Evolutionary conservation across 352 stramenopile genomes (phyloP).

Genomic region (Globisporangium sylvaticum): DNA sequence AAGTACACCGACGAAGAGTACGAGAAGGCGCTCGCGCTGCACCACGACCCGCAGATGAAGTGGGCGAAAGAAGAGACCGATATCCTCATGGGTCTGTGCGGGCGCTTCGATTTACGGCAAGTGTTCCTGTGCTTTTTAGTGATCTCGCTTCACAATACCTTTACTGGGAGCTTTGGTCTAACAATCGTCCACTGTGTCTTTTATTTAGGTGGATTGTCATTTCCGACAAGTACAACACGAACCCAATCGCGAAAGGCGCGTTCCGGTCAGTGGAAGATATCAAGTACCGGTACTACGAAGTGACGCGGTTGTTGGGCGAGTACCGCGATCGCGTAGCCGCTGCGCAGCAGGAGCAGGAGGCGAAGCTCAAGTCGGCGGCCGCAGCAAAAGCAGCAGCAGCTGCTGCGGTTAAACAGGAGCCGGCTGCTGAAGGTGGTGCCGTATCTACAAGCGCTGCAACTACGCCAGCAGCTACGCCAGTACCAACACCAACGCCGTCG

Average conservation of each 20-base stretch:
- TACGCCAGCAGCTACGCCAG: conserved; percentile 10
- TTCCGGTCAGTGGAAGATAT: conserved; percentile 56
- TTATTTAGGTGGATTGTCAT: conserved; percentile 58
- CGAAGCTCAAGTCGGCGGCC: background rate
- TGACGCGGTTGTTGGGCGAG: conserved; percentile 39
- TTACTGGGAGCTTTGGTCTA: background rate
- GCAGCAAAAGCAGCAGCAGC: background rate
- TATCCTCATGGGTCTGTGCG: conserved; percentile 45
- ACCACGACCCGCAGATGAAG: conserved; percentile 47
- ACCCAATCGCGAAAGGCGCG: conserved; percentile 29
- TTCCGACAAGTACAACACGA: conserved; percentile 52
- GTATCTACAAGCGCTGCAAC: background rate
- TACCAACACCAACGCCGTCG: background rate
- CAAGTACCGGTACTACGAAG: conserved; percentile 73
- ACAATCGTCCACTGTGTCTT: background rate
- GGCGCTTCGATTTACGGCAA: conserved; percentile 45
- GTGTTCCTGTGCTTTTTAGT: background rate
- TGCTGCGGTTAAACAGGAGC: conserved; percentile 1
- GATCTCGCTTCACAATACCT: background rate
- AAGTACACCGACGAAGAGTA: conserved; percentile 58
- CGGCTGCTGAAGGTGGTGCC: background rate
- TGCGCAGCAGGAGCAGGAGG: background rate
- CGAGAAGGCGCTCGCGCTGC: conserved; percentile 26
- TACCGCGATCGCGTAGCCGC: conserved; percentile 21
- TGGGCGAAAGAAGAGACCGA: conserved; percentile 69